Evolutionary conservation across 106 monocot genomes (phyloP).

Genomic region (Dactylorhiza incarnata): DNA sequence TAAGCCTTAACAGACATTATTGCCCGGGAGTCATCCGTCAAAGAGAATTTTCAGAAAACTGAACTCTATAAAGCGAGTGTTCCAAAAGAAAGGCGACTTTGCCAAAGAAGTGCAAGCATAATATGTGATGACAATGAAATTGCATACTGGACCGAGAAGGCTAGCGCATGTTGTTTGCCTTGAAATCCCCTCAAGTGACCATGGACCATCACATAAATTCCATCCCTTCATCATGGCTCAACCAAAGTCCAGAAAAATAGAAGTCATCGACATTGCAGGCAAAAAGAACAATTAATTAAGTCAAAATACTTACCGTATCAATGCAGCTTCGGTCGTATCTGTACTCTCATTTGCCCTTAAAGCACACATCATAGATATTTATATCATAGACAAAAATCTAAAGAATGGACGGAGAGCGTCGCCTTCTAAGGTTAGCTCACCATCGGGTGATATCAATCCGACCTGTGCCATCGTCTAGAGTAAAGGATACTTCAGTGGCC

Average conservation of each 20-base stretch:
- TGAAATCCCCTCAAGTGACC: slow-evolving; percentile 43
- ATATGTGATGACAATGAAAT: neutral
- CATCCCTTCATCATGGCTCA: slow-evolving; percentile 31
- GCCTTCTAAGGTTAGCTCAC: slow-evolving; percentile 15
- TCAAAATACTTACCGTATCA: slow-evolving; percentile 38
- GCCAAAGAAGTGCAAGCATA: neutral
- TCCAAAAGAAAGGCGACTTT: neutral
- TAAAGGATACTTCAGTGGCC: slow-evolving; percentile 62
- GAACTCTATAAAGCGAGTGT: neutral
- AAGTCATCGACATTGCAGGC: neutral
- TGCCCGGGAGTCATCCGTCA: neutral
- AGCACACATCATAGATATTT: neutral
- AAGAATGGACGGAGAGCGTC: neutral
- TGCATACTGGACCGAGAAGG: slow-evolving; percentile 40
- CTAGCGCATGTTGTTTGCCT: slow-evolving; percentile 33
- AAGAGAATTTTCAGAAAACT: neutral
- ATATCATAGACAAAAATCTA: slow-evolving; percentile 2
- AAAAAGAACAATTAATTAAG: slow-evolving; percentile 4
- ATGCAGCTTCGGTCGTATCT: slow-evolving; percentile 47
- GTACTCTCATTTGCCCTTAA: slow-evolving; percentile 56
- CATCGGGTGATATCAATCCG: slow-evolving; percentile 59
- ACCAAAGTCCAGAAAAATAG: slow-evolving; percentile 3
- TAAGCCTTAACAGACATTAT: neutral
- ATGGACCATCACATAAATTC: slow-evolving; percentile 45
- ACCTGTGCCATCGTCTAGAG: slow-evolving; percentile 78